These are phyloP conservation scores for Zalerion maritima DNA, from an alignment of 495 filamentous ascomycete genomes.

Conservation along the genomic window DNA sequence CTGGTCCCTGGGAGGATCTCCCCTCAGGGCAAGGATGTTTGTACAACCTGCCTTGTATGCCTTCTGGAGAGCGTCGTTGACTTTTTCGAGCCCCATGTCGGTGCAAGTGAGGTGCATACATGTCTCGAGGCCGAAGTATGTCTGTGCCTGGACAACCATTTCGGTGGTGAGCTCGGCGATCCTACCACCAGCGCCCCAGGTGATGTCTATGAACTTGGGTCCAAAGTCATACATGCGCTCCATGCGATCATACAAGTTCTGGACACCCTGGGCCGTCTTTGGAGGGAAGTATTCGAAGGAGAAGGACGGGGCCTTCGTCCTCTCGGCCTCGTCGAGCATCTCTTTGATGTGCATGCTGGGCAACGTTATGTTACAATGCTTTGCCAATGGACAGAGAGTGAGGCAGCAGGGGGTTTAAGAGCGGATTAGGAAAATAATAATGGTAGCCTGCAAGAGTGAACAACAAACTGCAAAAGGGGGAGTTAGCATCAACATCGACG, in stretches of 20 bases:
- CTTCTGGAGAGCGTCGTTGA: constrained; percentile 73
- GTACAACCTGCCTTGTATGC: constrained; percentile 94
- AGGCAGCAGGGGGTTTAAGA: neutral
- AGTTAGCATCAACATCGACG: no score
- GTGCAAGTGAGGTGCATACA: constrained; percentile 99
- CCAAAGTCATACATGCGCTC: constrained; percentile 94
- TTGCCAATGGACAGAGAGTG: no score
- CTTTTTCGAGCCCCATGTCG: constrained; percentile 84
- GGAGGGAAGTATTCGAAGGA: constrained; percentile 99
- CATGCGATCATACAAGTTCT: constrained; percentile 99
- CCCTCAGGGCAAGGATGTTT: constrained; percentile 90
- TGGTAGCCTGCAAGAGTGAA: constrained; percentile 1
- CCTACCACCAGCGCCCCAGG: constrained; percentile 93
- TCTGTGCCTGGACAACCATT: constrained; percentile 94
- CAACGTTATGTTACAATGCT: no score
- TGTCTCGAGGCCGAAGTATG: constrained; percentile 92
- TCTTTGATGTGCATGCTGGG: constrained; percentile 69
- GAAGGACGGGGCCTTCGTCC: constrained; percentile 65
- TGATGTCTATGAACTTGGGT: constrained; percentile 93
- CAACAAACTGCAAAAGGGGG: no score
- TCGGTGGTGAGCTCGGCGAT: constrained; percentile 86
- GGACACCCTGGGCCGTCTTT: constrained; percentile 97
- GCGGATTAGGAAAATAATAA: neutral
- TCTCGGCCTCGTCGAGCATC: constrained; percentile 73
- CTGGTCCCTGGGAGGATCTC: constrained; percentile 88